Evolutionary conservation across 495 filamentous ascomycete species (phyloP).

Genomic region (Trichoderma erinaceum): DNA sequence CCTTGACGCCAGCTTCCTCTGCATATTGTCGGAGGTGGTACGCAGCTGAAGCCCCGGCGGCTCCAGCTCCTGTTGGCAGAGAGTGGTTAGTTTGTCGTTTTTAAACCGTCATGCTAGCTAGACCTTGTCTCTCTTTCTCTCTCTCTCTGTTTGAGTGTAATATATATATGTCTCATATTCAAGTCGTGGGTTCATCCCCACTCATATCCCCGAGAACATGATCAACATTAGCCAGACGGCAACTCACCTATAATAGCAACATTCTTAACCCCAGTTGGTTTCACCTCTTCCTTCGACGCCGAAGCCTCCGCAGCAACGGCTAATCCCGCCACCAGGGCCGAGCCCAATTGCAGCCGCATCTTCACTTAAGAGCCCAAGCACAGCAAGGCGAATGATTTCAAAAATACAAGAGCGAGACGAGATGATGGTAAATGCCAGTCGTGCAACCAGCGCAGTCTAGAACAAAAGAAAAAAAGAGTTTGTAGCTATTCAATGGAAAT

Average conservation of each 20-base stretch:
- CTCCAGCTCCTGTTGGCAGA: conserved; percentile 66
- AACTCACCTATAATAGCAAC: conserved; percentile 17
- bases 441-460: no score
- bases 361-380: background rate
- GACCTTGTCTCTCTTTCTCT: no score
- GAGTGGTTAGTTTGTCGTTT: conserved; percentile 3
- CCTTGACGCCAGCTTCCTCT: conserved; percentile 40
- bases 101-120: no score
- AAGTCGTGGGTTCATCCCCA: background rate
- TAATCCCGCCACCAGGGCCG: background rate
- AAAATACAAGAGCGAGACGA: background rate
- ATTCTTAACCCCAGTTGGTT: background rate
- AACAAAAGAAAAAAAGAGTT: no score
- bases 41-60: conserved; percentile 80
- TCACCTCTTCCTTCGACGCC: background rate
- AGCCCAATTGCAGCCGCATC: conserved; percentile 13
- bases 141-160: background rate
- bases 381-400: background rate
- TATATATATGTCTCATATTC: background rate
- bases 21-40: conserved; percentile 73
- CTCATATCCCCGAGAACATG: background rate
- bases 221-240: no score
- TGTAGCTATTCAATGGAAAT: no score
- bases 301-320: background rate
- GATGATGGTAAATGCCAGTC: no score